These are phyloP conservation scores for Hylodesmum podocarpum DNA, from an alignment of 306 rosid genomes.

Conservation along the genomic window DNA sequence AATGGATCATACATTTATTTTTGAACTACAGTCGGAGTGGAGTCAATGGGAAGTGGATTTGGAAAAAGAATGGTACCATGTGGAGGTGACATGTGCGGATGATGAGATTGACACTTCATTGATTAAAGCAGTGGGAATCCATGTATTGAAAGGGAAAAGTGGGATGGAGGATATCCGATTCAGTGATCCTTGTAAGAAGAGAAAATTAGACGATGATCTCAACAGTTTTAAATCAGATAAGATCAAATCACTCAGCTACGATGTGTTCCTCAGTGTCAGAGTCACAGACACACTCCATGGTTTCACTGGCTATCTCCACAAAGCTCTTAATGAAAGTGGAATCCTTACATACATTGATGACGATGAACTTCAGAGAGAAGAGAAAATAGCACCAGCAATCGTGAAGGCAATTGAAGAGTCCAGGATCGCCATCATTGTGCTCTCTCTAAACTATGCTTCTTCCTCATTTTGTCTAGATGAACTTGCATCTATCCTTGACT, in stretches of 20 bases:
- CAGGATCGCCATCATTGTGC: neutral
- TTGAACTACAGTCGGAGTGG: neutral
- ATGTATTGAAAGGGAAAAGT: neutral
- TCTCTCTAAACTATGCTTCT: neutral
- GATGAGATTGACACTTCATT: neutral
- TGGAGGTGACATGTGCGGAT: neutral
- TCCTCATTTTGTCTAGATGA: constrained; percentile 6
- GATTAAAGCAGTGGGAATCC: neutral
- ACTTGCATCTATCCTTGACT: constrained; percentile 1
- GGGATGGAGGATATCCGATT: neutral
- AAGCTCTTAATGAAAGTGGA: neutral
- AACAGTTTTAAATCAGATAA: too few relatives aligned
- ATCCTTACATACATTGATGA: constrained; percentile 7
- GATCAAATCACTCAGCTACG: neutral
- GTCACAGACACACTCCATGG: neutral
- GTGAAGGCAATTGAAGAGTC: neutral
- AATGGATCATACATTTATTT: neutral
- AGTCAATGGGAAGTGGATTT: neutral
- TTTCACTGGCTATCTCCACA: neutral
- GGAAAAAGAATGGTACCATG: neutral
- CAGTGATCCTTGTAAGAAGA: too few relatives aligned
- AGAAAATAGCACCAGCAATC: neutral
- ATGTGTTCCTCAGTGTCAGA: constrained; percentile 2
- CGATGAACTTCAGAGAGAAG: neutral
- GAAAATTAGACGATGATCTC: too few relatives aligned